Base-by-base conservation (phyloP, 2,329 filamentous ascomycete genomes). In the Drechslera avenae region DNA sequence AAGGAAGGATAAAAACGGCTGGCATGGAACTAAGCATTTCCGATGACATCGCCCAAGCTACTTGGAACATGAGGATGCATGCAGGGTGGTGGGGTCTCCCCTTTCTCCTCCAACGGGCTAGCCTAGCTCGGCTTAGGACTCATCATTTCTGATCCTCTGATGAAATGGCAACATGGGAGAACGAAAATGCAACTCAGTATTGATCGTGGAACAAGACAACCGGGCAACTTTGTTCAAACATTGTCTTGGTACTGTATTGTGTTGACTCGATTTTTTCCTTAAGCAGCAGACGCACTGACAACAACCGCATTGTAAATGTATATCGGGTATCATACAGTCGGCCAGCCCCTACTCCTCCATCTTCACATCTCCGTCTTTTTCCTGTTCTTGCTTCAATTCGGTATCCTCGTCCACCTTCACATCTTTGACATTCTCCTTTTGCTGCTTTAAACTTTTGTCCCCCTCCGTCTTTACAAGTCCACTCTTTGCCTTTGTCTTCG, bases 11-110 rank as follows among this genome's bases (percentile, higher is more conserved):
- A 12, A 46, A 32, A 26, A 28, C 34, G 18, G 34, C 43, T 31
- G 23, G 30, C 32, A 19, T 3, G 12, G 28, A 8, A 19, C 34
- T 40, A 50, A 50, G 48, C 48, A 39, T 46, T 49, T 46, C 23
- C 10, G n/a, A 50, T 50, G 48, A 50, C 48, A 50, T 50, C 21
- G 47, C 18, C 41, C 47, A 46, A 50, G 48, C 21, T 23, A 8
- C 21, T 23, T 23, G 21, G 21, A 23, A 23, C 21, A 23, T n/a
- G n/a, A n/a, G n/a, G n/a, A n/a, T 23, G 21, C 21, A 23, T 23
- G 21, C 21, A 23, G 21, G n/a, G 21, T 23, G 21, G 21, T 8
- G 21, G 21, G 6, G 6, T 5, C 21, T 23, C 21, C 21, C 21
- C 12, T n/a, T 36, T 48, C 19, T 18, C 16, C 16, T 32, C 3